phyloP scores from a whole-genome alignment of 2,329 filamentous ascomycete genomes.

The Aspergillus transmontanensis region DNA sequence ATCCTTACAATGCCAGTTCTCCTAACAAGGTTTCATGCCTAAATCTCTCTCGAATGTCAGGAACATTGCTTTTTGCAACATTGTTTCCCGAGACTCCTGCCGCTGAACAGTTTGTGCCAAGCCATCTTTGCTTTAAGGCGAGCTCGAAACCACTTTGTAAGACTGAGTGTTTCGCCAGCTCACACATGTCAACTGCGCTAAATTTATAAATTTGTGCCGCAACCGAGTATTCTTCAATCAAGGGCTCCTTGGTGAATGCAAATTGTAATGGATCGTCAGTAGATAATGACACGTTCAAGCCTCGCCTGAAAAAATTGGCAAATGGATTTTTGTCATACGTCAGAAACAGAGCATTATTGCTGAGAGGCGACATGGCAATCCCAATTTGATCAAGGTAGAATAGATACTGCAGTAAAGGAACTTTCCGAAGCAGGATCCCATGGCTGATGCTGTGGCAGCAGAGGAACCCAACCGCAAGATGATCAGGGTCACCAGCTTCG shows the following conservation, averaged over 20 bases:
- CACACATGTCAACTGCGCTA: constrained; percentile 96
- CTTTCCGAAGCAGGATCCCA: constrained; percentile 87
- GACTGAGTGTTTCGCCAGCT: constrained; percentile 94
- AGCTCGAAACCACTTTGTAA: constrained; percentile 92
- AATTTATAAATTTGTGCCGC: constrained; percentile 98
- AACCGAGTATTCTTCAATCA: constrained; percentile 98
- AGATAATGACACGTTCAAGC: constrained; percentile 91
- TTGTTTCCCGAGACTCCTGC: constrained; percentile 84
- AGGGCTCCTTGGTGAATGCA: constrained; percentile 94
- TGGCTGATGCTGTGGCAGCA: constrained; percentile 98
- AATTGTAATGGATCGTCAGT: constrained; percentile 98
- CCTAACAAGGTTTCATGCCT: constrained; percentile 82
- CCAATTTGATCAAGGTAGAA: constrained; percentile 98
- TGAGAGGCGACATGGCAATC: constrained; percentile 98
- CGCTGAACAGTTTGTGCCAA: constrained; percentile 75
- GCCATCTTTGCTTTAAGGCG: constrained; percentile 86
- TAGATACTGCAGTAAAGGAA: constrained; percentile 91
- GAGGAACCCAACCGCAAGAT: constrained; percentile 85
- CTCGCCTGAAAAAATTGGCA: constrained; percentile 90
- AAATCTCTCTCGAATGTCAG: constrained; percentile 88
- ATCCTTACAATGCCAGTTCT: constrained; percentile 76
- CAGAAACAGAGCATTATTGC: constrained; percentile 95
- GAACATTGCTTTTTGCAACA: constrained; percentile 95
- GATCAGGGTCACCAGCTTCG: constrained; percentile 95
- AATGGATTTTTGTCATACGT: constrained; percentile 98